phyloP scores from a whole-genome alignment of 2,329 filamentous ascomycete genomes.

The Stachybotrys chartarum region DNA sequence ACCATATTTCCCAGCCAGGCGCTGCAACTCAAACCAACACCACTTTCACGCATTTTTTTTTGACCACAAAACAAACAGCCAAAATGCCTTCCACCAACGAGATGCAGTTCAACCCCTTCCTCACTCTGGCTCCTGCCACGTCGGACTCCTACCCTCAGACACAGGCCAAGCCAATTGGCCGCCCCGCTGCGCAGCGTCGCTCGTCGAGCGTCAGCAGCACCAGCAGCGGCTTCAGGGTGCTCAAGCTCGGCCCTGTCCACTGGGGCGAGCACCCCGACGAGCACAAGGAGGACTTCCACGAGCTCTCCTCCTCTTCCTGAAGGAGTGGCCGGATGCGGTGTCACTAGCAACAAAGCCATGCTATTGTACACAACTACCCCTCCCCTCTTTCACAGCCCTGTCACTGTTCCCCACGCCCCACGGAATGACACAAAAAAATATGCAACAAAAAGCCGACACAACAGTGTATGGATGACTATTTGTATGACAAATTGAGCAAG shows the following conservation, averaged over 20 bases:
- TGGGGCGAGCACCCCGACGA: slow-evolving; percentile 53
- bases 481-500: not conserved
- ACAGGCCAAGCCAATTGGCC: slow-evolving; percentile 17
- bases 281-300: slow-evolving; percentile 49
- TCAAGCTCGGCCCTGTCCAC: slow-evolving; percentile 60
- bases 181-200: slow-evolving; percentile 31
- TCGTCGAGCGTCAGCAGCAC: slow-evolving; percentile 48
- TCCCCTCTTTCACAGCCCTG: not conserved
- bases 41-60: too few species aligned
- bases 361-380: not conserved
- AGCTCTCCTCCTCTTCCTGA: slow-evolving; percentile 21
- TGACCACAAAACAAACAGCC: not conserved
- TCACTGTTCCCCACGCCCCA: not conserved
- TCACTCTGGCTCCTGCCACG: slow-evolving; percentile 51
- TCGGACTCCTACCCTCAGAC: slow-evolving; percentile 48
- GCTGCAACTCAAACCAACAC: not conserved
- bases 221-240: slow-evolving; percentile 38
- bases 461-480: not conserved
- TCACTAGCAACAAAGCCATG: not conserved
- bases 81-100: not conserved
- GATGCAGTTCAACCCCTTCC: slow-evolving; percentile 30
- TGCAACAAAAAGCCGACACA: not conserved
- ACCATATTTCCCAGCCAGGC: not conserved
- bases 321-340: not conserved
- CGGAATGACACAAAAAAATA: not conserved